Evolutionary conservation across 345 rosid genomes (phyloP).

Genomic region (Bruguiera sexangula): DNA sequence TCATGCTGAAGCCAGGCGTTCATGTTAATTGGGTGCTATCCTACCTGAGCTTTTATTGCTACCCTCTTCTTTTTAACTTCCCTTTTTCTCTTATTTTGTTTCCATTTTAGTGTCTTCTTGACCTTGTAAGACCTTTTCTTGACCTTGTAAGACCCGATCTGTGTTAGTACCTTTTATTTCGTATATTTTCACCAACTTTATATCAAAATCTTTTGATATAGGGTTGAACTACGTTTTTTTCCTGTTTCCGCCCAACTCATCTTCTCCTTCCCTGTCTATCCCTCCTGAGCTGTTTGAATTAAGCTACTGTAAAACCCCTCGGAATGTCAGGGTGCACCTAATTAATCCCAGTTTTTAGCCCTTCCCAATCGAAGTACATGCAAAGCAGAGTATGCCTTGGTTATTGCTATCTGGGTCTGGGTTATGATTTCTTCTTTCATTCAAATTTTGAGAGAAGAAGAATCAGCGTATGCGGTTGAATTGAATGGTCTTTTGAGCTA

Average conservation of each 20-base stretch:
- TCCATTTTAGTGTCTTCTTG: constrained; percentile 59
- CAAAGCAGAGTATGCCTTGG: constrained; percentile 12
- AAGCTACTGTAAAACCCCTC: neutral
- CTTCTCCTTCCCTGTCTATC: constrained; percentile 90
- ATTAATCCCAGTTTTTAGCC: neutral
- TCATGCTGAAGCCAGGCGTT: constrained; percentile 19
- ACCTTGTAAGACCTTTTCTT: constrained; percentile 99
- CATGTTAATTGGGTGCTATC: constrained; percentile 62
- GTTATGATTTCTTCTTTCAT: neutral
- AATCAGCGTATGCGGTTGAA: too few relatives aligned
- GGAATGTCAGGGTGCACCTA: constrained; percentile 5
- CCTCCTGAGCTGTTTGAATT: constrained; percentile 78
- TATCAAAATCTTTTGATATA: constrained; percentile 11
- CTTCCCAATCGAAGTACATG: neutral
- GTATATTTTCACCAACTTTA: neutral
- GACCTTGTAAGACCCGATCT: constrained; percentile 81
- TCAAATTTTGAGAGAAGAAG: neutral
- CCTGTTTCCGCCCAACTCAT: constrained; percentile 45
- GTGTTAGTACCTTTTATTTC: neutral
- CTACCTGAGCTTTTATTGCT: constrained; percentile 67
- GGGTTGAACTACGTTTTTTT: constrained; percentile 9
- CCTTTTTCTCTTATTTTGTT: neutral
- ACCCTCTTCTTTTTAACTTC: neutral
- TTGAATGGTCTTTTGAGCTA: neutral
- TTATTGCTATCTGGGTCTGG: neutral